phyloP scores from a whole-genome alignment of 2,329 filamentous ascomycete species.

The Botrytis elliptica region DNA sequence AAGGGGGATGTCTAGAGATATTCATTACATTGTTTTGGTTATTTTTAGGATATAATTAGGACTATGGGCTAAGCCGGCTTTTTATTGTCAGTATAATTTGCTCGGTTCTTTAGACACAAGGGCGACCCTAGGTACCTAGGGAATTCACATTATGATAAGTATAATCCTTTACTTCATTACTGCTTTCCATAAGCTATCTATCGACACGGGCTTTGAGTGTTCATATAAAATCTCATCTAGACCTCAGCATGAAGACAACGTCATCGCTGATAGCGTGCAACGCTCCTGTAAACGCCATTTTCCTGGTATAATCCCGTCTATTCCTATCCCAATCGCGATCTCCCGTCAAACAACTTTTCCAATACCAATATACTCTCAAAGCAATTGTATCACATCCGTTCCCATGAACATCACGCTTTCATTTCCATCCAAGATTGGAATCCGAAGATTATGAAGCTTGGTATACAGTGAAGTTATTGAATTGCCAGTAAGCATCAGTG shows the following conservation, averaged over 20 bases:
- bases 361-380: neutral
- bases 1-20: neutral
- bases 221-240: neutral
- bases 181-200: neutral
- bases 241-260: neutral
- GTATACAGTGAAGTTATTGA: constrained; percentile 35
- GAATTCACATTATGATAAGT: neutral
- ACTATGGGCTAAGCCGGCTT: neutral
- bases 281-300: neutral
- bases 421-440: neutral
- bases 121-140: neutral
- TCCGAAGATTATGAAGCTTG: constrained; percentile 20
- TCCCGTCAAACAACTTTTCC: neutral
- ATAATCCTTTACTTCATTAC: neutral
- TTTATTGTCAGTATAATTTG: neutral
- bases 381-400: neutral
- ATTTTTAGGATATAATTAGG: neutral
- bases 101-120: neutral
- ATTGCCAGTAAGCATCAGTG: constrained; percentile 37
- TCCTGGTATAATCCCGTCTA: constrained; percentile 6
- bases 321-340: neutral
- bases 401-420: neutral
- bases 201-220: neutral
- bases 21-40: neutral
- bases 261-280: neutral